Base-by-base conservation (phyloP, 805 yeast species). In the Candida argentea region DNA sequence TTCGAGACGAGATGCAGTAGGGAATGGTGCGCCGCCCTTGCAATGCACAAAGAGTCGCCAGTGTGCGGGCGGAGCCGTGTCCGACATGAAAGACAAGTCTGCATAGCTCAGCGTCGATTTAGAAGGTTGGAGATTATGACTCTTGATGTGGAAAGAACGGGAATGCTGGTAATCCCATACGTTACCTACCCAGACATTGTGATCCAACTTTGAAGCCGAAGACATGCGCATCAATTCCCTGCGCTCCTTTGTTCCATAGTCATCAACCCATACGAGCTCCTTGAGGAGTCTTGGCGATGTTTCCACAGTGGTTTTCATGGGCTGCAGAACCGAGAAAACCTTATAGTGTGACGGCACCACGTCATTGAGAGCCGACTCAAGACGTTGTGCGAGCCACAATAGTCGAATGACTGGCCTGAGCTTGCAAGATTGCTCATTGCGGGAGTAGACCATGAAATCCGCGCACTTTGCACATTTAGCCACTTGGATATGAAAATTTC, bases 141-240 rank as follows among this genome's bases (percentile, higher is more conserved):
- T 16, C 14, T 27, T 28, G n/a, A 22, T 19, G 22, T 24, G 19
- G 14, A 32, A 37, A 4, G 39, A 31, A 40, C 37, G 34, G 52
- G 53, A 52, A 10, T 52, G 52, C 35, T 74, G 76, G 44, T 63
- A 73, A 48, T 87, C 95, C 38, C 82, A 73, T 1, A 75, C 58
- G 44, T 87, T 89, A 2, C 97, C 97, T 28, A 79, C 64, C 87
- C 89, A 87, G 5, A 86, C 69, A 27, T 70, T 61, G 5, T 50
- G 42, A 21, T 36, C 32, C 2, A 83, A 56, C 8, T 61, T 67
- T 0, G 91, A 70, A 0, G 94, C 93, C 6, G 83, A 65, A 1
- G 94, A 78, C 87, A 87, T 80, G 44, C 71, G 73, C 1, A 85
- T 63, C 28, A 85, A 78, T 49, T 87, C 95, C n/a, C 81, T 60